A percentile compares a stretch with the other conserved stretches of the same genome.
These are phyloP conservation scores for Celoporthe dispersa DNA, from an alignment of 2,329 filamentous ascomycete species.

Conservation along the genomic window DNA sequence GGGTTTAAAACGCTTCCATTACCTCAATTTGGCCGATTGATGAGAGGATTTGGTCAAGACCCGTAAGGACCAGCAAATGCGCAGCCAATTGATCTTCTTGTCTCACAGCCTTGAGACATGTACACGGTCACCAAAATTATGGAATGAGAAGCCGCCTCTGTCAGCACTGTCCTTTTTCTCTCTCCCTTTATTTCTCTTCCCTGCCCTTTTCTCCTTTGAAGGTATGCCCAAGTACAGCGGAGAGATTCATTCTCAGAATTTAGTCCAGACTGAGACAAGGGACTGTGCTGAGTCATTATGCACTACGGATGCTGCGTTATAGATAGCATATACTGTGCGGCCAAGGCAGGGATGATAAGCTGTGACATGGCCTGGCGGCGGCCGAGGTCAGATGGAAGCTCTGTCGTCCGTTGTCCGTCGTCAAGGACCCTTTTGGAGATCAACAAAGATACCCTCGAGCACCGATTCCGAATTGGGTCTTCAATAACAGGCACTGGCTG, in stretches of 20 bases:
- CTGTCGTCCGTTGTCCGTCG: neutral
- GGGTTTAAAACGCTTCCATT: no score
- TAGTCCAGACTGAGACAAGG: neutral
- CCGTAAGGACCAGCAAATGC: neutral
- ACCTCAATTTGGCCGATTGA: no score
- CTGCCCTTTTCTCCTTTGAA: neutral
- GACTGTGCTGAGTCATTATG: neutral
- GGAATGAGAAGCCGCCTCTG: neutral
- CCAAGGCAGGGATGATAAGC: conserved; percentile 3
- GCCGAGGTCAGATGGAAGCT: conserved; percentile 2
- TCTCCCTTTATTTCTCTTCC: neutral
- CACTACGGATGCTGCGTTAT: neutral
- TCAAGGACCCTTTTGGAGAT: neutral
- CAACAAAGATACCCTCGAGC: conserved; percentile 16
- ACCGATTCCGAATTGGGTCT: conserved; percentile 21
- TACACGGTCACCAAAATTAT: neutral
- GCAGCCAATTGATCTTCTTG: neutral
- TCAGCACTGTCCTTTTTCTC: neutral
- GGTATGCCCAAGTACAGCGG: neutral
- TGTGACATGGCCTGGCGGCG: neutral
- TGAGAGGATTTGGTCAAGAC: no score
- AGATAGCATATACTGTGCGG: neutral
- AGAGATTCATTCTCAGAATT: neutral
- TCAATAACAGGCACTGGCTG: conserved; percentile 22
- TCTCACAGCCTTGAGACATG: neutral